Evolutionary conservation across 1,284 basidiomycete species (phyloP), one percentile per base, ranked within the genome.

Genomic region (Leccinum pallidistipes): DNA sequence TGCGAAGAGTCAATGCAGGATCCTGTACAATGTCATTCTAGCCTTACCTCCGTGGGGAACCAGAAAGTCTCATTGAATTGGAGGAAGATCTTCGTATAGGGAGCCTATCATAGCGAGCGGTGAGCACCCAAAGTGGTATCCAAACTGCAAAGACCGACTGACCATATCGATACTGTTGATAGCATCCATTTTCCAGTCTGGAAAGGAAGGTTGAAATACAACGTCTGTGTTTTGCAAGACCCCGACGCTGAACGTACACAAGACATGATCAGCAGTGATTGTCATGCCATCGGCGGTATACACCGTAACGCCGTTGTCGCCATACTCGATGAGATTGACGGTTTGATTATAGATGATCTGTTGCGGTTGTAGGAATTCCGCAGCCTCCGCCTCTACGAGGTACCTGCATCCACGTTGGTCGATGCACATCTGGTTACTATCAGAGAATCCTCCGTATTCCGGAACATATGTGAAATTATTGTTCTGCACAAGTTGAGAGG

Each of bases 21-120:
- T 49, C 5, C 8, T 5, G 27, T 27, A 27, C 27, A 27, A 27
- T 27, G 27, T 27, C 21, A 2, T 18, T 11, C 34, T 52, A 29
- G 27, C 0, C 62, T n/a, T 61, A 85, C 86, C 81, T 90, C 79
- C 0, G 85, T 85, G 45, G 85, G 79, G 62, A 87, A 87, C 88
- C 88, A 90, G 70, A 90, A 90, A 49, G 84, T 86, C 59, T 81
- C 68, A 0, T 83, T 78, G 68, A 90, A 90, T 63, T 85, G 80
- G 51, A 90, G 66, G 72, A 89, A 90, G 53, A 90, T 87, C 74
- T 90, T 90, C 4, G 87, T 88, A 67, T 87, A 90, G 3, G 82
- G 86, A 2, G 79, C 80, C 81, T 83, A 21, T 21, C 21, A 21
- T 21, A 54, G 10, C 5, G 2, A 3, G 11, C 1, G 12, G 27